Conservation (phyloP, 306 rosid genomes). For the Begonia masoniana region DNA sequence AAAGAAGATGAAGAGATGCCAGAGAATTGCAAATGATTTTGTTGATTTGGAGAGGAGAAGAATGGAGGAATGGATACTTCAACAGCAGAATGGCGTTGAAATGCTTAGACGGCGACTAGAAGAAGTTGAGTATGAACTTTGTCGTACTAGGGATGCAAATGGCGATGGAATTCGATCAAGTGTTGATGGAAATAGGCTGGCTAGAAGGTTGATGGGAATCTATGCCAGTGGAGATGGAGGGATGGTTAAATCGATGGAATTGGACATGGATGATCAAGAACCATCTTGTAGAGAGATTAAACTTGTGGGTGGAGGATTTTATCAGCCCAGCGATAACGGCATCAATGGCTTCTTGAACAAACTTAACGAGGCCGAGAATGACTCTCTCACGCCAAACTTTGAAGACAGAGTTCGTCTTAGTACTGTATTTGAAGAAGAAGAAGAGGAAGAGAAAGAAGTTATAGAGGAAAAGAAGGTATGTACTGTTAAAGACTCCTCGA, state of each 20-base stretch:
- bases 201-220: constrained; percentile 46
- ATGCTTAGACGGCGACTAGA: constrained; percentile 63
- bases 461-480: constrained; percentile 85
- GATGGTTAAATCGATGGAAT: constrained; percentile 94
- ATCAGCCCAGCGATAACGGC: constrained; percentile 19
- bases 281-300: constrained; percentile 39
- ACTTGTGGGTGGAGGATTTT: constrained; percentile 28
- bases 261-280: constrained; percentile 95
- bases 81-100: constrained; percentile 92
- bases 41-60: constrained; percentile 84
- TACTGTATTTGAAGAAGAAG: constrained; percentile 83
- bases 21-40: constrained; percentile 74
- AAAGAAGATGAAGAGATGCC: constrained; percentile 82
- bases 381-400: constrained; percentile 28
- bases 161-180: constrained; percentile 20
- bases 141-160: constrained; percentile 28
- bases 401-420: constrained; percentile 50
- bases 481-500: constrained; percentile 20
- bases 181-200: constrained; percentile 60
- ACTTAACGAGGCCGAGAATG: constrained; percentile 20
- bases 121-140: constrained; percentile 70
- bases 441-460: constrained; percentile 65
- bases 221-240: constrained; percentile 62
- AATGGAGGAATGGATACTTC: constrained; percentile 79
- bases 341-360: constrained; percentile 24